Evolutionary conservation across 306 rosid species (phyloP).

Genomic region (Cucumis hystrix): DNA sequence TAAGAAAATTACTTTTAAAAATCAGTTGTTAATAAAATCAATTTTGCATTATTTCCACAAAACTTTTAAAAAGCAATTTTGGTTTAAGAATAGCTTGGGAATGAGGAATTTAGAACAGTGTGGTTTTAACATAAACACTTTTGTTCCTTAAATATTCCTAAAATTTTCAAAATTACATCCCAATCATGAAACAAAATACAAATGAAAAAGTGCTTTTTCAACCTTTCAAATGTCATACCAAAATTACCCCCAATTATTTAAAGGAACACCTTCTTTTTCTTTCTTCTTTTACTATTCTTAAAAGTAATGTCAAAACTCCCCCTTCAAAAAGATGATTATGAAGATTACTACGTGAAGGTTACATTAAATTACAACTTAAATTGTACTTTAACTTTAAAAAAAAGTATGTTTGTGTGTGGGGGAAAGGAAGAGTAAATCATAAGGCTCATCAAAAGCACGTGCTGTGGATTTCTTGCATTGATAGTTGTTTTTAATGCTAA

Average conservation of each 20-base stretch:
- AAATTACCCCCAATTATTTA: background rate
- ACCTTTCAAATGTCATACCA: background rate
- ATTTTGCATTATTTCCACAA: no score
- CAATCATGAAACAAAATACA: background rate
- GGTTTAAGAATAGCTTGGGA: background rate
- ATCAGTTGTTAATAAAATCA: no score
- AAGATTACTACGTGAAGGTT: background rate
- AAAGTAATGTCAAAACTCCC: background rate
- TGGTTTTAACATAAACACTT: background rate
- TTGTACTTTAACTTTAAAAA: conserved; percentile 3
- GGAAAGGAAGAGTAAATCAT: background rate
- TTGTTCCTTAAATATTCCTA: background rate
- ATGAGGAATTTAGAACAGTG: background rate
- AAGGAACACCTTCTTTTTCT: background rate
- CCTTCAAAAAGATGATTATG: background rate
- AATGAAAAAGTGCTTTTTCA: background rate
- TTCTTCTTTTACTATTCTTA: background rate
- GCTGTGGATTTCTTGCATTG: conserved; percentile 2
- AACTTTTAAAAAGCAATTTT: background rate
- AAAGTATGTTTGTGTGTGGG: background rate
- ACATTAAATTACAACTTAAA: background rate
- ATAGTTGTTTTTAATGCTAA: conserved; percentile 1
- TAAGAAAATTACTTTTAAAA: no score
- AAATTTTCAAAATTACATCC: background rate
- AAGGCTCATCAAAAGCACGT: conserved; percentile 5